phyloP scores from a whole-genome alignment of 2,329 filamentous ascomycete genomes.

The Scorias spongiosa region DNA sequence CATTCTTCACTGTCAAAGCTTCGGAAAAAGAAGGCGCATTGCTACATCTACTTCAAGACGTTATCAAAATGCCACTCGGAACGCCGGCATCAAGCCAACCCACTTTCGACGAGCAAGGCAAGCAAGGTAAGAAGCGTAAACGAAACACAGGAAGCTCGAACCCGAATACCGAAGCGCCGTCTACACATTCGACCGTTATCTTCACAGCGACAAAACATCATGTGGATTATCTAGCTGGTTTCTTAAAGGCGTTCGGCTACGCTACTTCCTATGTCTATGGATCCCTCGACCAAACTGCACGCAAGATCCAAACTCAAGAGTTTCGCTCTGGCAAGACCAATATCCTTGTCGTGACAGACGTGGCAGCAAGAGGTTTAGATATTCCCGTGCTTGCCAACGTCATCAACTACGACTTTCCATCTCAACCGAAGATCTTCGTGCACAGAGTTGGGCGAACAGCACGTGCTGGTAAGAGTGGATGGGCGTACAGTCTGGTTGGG shows the following conservation, averaged over 20 bases:
- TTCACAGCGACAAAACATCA: conserved; percentile 95
- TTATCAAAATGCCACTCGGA: conserved; percentile 79
- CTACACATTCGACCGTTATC: conserved; percentile 82
- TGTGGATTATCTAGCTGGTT: conserved; percentile 74
- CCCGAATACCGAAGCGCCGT: conserved; percentile 51
- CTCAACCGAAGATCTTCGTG: conserved; percentile 91
- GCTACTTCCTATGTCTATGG: conserved; percentile 90
- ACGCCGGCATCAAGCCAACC: conserved; percentile 37
- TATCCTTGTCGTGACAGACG: conserved; percentile 89
- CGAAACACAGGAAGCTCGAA: conserved; percentile 35
- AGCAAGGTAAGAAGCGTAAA: conserved; percentile 55
- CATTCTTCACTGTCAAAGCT: conserved; percentile 86
- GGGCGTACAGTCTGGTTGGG: conserved; percentile 85
- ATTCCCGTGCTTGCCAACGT: conserved; percentile 92
- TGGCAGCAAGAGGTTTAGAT: conserved; percentile 93
- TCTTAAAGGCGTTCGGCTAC: conserved; percentile 73
- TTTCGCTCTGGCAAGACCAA: conserved; percentile 76
- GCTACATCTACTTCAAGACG: conserved; percentile 72
- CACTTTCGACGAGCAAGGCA: conserved; percentile 31
- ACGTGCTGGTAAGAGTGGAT: conserved; percentile 79
- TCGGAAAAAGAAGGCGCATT: conserved; percentile 88
- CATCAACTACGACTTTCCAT: conserved; percentile 96
- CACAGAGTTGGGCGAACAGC: conserved; percentile 94
- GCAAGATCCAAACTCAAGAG: conserved; percentile 80
- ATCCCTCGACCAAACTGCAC: conserved; percentile 81